phyloP scores from a whole-genome alignment of 2,329 filamentous ascomycete species.

The Penicillium freii region DNA sequence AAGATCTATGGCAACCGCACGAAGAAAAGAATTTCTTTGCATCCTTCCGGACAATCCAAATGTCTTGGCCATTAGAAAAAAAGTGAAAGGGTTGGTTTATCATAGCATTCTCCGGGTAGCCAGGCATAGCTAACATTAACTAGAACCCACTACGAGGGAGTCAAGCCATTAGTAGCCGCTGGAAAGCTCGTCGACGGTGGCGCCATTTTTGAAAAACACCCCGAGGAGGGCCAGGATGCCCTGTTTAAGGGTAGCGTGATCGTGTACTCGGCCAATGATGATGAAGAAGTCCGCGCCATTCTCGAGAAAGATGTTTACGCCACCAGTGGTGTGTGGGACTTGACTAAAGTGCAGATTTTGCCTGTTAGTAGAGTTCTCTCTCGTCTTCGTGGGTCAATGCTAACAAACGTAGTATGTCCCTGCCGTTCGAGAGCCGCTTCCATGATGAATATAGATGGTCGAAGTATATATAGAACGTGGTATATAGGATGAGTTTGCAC shows the following conservation, averaged over 20 bases:
- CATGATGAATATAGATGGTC: not conserved
- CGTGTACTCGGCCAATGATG: constrained; percentile 16
- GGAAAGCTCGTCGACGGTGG: constrained; percentile 20
- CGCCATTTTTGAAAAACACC: constrained; percentile 19
- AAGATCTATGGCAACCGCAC: no score
- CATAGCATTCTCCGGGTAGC: no score
- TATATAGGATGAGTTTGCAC: not conserved
- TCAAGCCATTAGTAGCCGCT: constrained; percentile 10
- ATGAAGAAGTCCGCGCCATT: constrained; percentile 12
- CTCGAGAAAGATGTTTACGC: constrained; percentile 20
- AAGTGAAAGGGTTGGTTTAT: no score
- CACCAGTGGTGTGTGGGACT: constrained; percentile 22
- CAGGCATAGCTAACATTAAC: no score
- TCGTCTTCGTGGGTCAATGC: not conserved
- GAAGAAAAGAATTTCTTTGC: no score
- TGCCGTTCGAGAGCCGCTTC: not conserved
- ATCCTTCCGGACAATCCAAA: no score
- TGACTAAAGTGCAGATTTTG: constrained; percentile 17
- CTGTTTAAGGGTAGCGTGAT: constrained; percentile 21
- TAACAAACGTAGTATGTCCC: not conserved
- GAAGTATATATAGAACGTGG: not conserved
- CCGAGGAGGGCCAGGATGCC: constrained; percentile 7
- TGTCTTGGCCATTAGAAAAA: no score
- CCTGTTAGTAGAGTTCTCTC: constrained; percentile 9
- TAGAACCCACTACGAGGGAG: no score